Base-by-base conservation (phyloP, 2,329 filamentous ascomycete species). In the Eutypa lata region DNA sequence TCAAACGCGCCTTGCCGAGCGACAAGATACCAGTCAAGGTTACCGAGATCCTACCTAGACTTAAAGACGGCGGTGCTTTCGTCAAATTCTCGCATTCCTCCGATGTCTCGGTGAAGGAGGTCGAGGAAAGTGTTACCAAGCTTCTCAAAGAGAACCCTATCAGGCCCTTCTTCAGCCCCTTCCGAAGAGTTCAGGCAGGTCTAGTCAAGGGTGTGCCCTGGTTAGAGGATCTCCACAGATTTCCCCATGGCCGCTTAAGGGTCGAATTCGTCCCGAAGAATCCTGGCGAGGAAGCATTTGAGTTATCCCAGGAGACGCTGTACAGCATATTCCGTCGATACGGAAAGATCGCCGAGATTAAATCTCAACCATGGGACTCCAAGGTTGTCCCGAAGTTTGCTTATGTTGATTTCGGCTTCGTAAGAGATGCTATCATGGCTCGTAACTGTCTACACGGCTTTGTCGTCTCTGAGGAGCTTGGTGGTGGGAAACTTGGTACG, bases 31-130 rank as follows among this genome's bases (percentile, higher is more conserved):
- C 82, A 1, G 75, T 96, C 47, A 84, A 87, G 53, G 83, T 96
- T 46, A 89, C 86, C 3, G 88, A 96, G 64, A 87, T 97, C 16
- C 71, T 97, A 18, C 91, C 92, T 0, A 82, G 91, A 3, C 77
- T 95, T 26, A 92, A 95, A 63, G 94, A 99, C 66, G 94, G 94
- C 16, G 94, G 94, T 13, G 91, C 90, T 1, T 97, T 95, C 68
- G 86, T 97, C 68, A 97, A 67, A 43, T 64, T 66, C 47, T 49
- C 50, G 26, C 68, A 53, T 61, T 76, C 52, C 0, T 61, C 73
- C 18, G 68, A 70, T 10, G 65, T 77, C 5, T 68, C 72, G 10
- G 68, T 78, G 2, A 73, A 75, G 19, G 79, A 84, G 26, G 76
- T 90, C 14, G 84, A 87, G 72, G 77, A 75, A 19, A 77, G 76